These are phyloP conservation scores for Eutrema heterophyllum DNA, from an alignment of 345 rosid genomes.

Conservation along the genomic window DNA sequence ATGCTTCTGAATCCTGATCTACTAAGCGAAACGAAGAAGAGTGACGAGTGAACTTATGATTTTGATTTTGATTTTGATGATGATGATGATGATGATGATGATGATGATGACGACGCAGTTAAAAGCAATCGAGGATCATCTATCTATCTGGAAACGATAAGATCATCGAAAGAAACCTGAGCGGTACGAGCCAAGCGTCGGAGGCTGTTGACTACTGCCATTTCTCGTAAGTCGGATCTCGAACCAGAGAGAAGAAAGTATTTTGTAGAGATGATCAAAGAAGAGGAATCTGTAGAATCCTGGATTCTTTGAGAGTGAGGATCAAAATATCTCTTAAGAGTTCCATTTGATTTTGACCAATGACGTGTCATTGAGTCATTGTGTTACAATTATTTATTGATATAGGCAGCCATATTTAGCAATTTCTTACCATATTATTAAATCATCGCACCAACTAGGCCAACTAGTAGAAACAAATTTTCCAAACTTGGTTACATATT, in stretches of 20 bases:
- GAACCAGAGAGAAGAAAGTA: neutral
- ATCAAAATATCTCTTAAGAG: neutral
- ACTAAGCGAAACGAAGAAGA: neutral
- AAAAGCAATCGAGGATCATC: neutral
- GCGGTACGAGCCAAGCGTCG: slow-evolving; percentile 28
- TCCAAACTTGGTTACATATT: neutral
- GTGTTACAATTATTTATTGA: neutral
- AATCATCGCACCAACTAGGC: slow-evolving; percentile 9
- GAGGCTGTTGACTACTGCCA: slow-evolving; percentile 24
- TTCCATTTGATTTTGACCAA: neutral
- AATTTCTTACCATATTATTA: neutral
- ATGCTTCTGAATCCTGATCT: neutral
- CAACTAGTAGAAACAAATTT: neutral
- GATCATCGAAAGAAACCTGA: slow-evolving; percentile 15
- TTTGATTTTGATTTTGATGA: too few relatives aligned
- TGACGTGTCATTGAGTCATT: slow-evolving; percentile 23
- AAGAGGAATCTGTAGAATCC: neutral
- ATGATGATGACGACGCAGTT: neutral
- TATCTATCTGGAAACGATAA: neutral
- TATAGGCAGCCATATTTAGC: neutral
- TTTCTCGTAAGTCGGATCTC: neutral
- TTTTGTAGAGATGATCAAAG: neutral
- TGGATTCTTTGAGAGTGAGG: neutral
- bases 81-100: too few relatives aligned
- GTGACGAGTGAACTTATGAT: neutral